Evolutionary conservation across 257 asterid genomes (phyloP).

Genomic region (Rubia yunnanensis): DNA sequence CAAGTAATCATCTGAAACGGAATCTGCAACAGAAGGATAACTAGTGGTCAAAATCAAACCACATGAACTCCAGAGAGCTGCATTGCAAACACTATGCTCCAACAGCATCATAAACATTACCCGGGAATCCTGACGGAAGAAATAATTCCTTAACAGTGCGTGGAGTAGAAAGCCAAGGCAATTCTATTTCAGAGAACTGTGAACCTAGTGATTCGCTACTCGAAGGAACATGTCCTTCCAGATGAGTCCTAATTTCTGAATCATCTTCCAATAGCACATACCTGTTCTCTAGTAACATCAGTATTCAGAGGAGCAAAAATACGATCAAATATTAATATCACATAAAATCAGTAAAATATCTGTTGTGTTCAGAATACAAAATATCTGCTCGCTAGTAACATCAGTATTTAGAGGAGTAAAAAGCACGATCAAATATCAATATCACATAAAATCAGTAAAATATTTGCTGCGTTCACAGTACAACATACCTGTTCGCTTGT

Average conservation of each 20-base stretch:
- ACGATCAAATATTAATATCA: too few relatives aligned
- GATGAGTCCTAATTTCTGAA: slow-evolving; percentile 37
- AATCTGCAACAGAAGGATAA: slow-evolving; percentile 39
- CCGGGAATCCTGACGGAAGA: slow-evolving; percentile 90
- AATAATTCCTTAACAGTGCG: slow-evolving; percentile 48
- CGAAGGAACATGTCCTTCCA: slow-evolving; percentile 37
- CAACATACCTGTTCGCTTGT: too few relatives aligned
- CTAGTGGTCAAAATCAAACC: background rate
- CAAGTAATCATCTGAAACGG: slow-evolving; percentile 93
- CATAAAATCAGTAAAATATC: too few relatives aligned
- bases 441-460: too few relatives aligned
- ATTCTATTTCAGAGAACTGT: slow-evolving; percentile 15
- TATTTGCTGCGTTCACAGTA: too few relatives aligned
- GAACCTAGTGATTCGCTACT: slow-evolving; percentile 22
- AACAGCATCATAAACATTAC: slow-evolving; percentile 19
- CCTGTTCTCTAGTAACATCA: slow-evolving; percentile 27
- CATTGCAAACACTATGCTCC: background rate
- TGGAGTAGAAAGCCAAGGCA: slow-evolving; percentile 60
- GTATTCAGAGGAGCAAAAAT: background rate
- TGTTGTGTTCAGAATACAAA: too few relatives aligned
- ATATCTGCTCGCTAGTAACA: too few relatives aligned
- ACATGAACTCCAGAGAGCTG: background rate
- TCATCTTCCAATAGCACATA: slow-evolving; percentile 49
- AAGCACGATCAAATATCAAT: too few relatives aligned
- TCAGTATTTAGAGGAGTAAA: too few relatives aligned